Conservation (phyloP, 2,329 filamentous ascomycete species). For the Neofusicoccum laricinum region DNA sequence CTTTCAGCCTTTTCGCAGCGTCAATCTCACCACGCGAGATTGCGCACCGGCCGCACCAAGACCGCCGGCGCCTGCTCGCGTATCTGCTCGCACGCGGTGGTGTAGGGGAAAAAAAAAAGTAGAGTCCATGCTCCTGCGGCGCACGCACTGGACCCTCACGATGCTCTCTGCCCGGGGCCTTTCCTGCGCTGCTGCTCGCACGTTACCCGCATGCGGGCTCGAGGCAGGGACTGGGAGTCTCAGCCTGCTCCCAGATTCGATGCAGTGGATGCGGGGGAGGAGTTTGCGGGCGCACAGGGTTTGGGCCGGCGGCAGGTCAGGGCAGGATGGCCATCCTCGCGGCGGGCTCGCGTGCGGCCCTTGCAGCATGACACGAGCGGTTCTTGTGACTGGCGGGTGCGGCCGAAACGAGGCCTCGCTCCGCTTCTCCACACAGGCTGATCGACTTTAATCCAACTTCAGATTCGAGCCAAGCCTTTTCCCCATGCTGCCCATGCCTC, state of each 20-base stretch:
- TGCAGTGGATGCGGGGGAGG: not conserved
- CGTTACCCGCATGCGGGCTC: not conserved
- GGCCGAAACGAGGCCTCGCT: not conserved
- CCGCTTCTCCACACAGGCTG: constrained; percentile 7
- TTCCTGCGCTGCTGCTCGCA: not conserved
- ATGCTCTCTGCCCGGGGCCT: not conserved
- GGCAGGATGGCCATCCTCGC: not conserved
- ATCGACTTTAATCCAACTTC: constrained; percentile 9
- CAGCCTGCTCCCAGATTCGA: not conserved
- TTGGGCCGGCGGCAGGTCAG: not conserved
- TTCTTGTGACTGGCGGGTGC: not conserved
- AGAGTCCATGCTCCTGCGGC: not conserved
- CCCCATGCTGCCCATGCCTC: not conserved
- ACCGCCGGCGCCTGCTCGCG: not conserved
- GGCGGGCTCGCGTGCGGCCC: not conserved
- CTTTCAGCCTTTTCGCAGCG: constrained; percentile 1
- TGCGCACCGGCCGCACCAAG: not conserved
- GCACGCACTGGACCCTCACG: not conserved
- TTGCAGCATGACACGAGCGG: not conserved
- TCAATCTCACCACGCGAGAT: not conserved
- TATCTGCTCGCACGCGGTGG: not conserved
- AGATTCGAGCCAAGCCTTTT: not conserved
- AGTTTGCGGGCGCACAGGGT: too few species aligned
- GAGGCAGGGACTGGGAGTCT: not conserved
- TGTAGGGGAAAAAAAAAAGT: not conserved